Percentiles rank a stretch among this genome's conserved stretches.
phyloP scores from a whole-genome alignment of 208 protist species.

The Leptomonas pyrrhocoris region DNA sequence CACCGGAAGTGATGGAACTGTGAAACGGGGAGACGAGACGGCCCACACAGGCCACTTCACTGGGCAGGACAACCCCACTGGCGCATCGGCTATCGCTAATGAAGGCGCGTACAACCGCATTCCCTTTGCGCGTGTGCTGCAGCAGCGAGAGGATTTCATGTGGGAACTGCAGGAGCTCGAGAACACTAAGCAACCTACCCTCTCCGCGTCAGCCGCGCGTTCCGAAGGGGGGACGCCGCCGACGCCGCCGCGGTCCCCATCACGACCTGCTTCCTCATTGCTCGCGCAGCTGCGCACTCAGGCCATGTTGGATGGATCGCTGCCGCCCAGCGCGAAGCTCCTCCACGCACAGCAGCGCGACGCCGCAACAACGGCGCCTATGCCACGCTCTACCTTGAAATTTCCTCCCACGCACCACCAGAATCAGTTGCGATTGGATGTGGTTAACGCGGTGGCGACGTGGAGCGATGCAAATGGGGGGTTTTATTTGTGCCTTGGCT shows the following conservation, averaged over 20 bases:
- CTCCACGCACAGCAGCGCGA: constrained; percentile 18
- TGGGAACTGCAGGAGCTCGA: constrained; percentile 24
- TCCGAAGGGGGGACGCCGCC: background rate
- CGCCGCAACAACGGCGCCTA: background rate
- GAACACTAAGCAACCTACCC: background rate
- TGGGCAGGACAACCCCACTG: background rate
- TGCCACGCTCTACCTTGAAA: background rate
- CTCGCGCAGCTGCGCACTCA: constrained; percentile 14
- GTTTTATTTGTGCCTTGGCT: constrained; percentile 52
- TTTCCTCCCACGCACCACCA: constrained; percentile 30
- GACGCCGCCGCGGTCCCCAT: background rate
- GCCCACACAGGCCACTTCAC: background rate
- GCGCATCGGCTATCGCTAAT: background rate
- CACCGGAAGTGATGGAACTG: background rate
- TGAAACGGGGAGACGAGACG: background rate
- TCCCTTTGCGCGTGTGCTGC: constrained; percentile 31
- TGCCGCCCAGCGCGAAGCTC: constrained; percentile 10
- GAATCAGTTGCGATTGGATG: constrained; percentile 52
- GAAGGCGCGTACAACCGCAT: background rate
- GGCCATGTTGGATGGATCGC: constrained; percentile 24
- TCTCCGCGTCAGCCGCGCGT: background rate
- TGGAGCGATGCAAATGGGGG: constrained; percentile 49
- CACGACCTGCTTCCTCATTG: constrained; percentile 1
- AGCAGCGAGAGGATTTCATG: constrained; percentile 32
- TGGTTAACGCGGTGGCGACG: constrained; percentile 71